Conservation (phyloP, 331 rosid species). For the Quercus phellos region DNA sequence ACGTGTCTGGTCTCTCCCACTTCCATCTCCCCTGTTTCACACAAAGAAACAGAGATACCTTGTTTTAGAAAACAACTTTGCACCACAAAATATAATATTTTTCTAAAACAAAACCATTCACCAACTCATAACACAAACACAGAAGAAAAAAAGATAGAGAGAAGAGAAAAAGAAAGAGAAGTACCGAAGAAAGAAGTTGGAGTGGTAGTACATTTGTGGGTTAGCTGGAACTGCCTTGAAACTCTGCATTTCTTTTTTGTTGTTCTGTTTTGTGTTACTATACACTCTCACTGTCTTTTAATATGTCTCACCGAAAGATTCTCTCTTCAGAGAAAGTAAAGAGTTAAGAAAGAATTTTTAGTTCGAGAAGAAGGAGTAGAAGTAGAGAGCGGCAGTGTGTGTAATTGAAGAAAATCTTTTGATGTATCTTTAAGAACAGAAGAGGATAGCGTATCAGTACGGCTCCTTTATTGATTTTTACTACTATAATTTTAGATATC, state of each 20-base stretch:
- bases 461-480: constrained; percentile 11
- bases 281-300: neutral
- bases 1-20: constrained; percentile 36
- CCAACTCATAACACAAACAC: neutral
- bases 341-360: neutral
- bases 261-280: neutral
- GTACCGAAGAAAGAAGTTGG: constrained; percentile 53
- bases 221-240: constrained; percentile 39
- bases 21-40: constrained; percentile 62
- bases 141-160: neutral
- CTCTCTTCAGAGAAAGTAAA: neutral
- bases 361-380: constrained; percentile 16
- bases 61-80: neutral
- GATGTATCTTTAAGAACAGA: constrained; percentile 47
- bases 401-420: constrained; percentile 34
- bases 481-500: constrained; percentile 6
- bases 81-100: neutral
- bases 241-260: constrained; percentile 50
- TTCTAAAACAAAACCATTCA: neutral
- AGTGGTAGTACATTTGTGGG: constrained; percentile 45
- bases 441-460: constrained; percentile 52
- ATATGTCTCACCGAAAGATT: neutral
- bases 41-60: constrained; percentile 28
- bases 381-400: neutral
- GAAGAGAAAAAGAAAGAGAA: neutral